These are phyloP conservation scores for Kwoniella heveanensis DNA, from an alignment of 768 basidiomycete genomes.

Conservation along the genomic window DNA sequence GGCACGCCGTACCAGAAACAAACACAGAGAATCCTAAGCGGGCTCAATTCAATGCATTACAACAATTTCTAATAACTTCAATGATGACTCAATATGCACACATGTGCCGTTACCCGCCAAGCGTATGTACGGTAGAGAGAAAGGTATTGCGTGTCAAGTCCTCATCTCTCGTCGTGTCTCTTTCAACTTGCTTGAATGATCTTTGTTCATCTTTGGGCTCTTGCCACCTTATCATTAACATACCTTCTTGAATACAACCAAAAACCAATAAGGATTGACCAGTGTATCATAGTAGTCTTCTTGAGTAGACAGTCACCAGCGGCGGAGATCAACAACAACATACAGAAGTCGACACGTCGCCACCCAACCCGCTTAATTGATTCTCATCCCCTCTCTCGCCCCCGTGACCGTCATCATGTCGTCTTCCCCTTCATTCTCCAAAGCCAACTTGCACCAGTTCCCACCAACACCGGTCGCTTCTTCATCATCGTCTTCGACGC, in stretches of 20 bases:
- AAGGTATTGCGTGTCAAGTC: slow-evolving; percentile 1
- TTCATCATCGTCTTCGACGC: slow-evolving; percentile 2
- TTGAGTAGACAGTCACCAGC: no score
- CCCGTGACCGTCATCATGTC: slow-evolving; percentile 22
- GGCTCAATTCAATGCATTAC: background rate
- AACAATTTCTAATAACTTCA: background rate
- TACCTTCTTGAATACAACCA: background rate
- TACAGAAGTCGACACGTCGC: slow-evolving; percentile 3
- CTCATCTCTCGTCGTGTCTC: slow-evolving; percentile 2
- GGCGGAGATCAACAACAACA: no score
- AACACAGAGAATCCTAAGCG: background rate
- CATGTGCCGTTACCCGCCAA: background rate
- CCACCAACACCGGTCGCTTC: background rate
- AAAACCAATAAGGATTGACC: background rate
- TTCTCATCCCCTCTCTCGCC: background rate
- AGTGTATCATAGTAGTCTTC: background rate
- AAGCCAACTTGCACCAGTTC: background rate
- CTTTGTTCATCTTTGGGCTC: background rate
- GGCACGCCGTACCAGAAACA: background rate
- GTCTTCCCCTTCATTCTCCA: slow-evolving; percentile 4
- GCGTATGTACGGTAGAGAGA: no score
- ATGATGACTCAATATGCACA: background rate
- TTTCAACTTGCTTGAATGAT: background rate
- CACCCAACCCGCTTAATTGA: background rate
- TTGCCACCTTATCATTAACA: background rate